A percentile compares a stretch with the other conserved stretches of the same genome.
These are phyloP conservation scores for Aspergillus bertholletiae DNA, from an alignment of 495 filamentous ascomycete species.

Conservation along the genomic window DNA sequence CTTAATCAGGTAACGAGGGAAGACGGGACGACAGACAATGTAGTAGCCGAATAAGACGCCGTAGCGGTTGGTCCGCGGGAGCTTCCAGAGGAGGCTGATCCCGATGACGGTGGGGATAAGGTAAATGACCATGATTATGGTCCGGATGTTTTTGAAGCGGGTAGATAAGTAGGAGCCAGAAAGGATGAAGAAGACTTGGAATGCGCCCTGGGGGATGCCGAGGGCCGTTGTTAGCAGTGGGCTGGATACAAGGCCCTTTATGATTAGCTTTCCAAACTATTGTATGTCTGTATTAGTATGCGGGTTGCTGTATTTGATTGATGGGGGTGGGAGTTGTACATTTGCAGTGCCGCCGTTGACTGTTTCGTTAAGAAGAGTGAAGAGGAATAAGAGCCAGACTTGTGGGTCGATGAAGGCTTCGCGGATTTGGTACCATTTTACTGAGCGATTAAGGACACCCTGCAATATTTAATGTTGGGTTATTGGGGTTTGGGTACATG, in stretches of 20 bases:
- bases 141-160: constrained; percentile 27
- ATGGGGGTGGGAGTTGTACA: not conserved
- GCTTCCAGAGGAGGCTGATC: constrained; percentile 33
- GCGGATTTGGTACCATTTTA: constrained; percentile 44
- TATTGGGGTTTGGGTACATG: too few relatives aligned
- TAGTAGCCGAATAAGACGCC: constrained; percentile 40
- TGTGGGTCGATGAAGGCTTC: constrained; percentile 42
- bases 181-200: constrained; percentile 35
- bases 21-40: constrained; percentile 11
- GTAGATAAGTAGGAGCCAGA: constrained; percentile 31
- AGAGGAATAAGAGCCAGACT: constrained; percentile 35
- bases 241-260: constrained; percentile 31
- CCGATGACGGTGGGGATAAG: constrained; percentile 34
- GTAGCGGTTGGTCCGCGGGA: constrained; percentile 25
- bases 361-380: constrained; percentile 33
- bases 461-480: not conserved
- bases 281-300: not conserved
- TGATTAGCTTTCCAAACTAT: constrained; percentile 36
- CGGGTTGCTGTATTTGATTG: not conserved
- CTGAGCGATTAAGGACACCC: constrained; percentile 38
- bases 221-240: constrained; percentile 28
- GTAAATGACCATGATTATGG: constrained; percentile 34
- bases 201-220: constrained; percentile 38
- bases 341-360: constrained; percentile 37
- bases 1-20: not conserved